Conservation (phyloP, 176 grass and related monocot genomes). For the Ensete ventricosum region DNA sequence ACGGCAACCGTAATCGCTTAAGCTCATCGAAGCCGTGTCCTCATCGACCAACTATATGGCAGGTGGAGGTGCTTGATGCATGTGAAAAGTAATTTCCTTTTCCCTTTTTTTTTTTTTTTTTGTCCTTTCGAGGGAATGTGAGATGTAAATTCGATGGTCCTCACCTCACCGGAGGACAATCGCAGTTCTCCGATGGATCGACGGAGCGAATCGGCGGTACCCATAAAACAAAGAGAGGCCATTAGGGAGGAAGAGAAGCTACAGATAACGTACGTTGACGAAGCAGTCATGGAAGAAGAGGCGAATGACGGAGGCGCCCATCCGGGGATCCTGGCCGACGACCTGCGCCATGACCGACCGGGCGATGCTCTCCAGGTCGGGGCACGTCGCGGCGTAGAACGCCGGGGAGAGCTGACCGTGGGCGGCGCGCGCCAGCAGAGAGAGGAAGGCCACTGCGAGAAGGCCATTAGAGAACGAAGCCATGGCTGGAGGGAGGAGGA, state of each 20-base stretch:
- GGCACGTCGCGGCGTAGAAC: neutral
- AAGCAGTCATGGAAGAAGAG: conserved; percentile 1
- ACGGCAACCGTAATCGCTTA: too few species aligned
- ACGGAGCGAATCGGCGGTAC: too few species aligned
- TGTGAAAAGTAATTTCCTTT: too few species aligned
- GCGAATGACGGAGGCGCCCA: neutral
- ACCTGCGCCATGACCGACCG: neutral
- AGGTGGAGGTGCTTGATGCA: too few species aligned
- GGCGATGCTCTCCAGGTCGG: neutral
- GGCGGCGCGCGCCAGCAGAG: neutral
- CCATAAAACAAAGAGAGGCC: neutral
- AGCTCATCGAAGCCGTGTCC: too few species aligned
- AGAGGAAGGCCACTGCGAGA: conserved; percentile 18
- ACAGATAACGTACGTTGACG: neutral
- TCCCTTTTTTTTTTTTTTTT: too few species aligned
- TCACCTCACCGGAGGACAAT: too few species aligned
- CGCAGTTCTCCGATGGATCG: too few species aligned
- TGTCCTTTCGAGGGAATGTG: too few species aligned
- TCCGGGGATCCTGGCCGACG: neutral
- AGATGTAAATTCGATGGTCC: too few species aligned
- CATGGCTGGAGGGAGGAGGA: neutral
- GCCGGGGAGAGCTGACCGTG: neutral
- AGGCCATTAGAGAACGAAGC: neutral
- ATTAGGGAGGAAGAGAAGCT: neutral
- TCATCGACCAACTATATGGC: too few species aligned